Percentiles rank a stretch among this genome's conserved stretches.
These are phyloP conservation scores for Erodium texanum DNA, from an alignment of 441 rosid genomes.

Conservation along the genomic window DNA sequence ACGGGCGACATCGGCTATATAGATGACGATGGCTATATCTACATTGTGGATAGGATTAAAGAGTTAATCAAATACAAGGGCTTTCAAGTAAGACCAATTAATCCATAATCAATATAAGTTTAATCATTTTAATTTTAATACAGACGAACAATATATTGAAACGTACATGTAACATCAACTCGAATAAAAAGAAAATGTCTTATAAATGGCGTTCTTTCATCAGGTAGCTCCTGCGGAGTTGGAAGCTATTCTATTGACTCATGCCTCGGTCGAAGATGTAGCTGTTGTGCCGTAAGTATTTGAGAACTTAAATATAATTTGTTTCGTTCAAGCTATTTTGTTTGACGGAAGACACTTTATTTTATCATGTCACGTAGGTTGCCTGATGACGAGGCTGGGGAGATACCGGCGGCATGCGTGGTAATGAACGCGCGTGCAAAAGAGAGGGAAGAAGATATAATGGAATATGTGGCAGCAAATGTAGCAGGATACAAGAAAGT, in stretches of 20 bases:
- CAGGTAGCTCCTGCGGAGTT: conserved; percentile 93
- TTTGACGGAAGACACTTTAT: too few relatives aligned
- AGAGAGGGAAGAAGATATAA: conserved; percentile 65
- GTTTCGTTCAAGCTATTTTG: too few relatives aligned
- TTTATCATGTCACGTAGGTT: too few relatives aligned
- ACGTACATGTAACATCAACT: too few relatives aligned
- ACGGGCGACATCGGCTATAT: conserved; percentile 83
- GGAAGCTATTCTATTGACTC: conserved; percentile 63
- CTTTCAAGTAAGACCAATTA: conserved; percentile 49
- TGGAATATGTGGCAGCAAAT: conserved; percentile 53
- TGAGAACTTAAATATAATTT: too few relatives aligned
- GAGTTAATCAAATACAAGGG: conserved; percentile 94
- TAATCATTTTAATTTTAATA: too few relatives aligned
- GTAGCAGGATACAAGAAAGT: conserved; percentile 76
- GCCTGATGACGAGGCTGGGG: conserved; percentile 85
- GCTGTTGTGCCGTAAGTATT: conserved; percentile 79
- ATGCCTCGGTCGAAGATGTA: conserved; percentile 69
- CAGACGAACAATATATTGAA: too few relatives aligned
- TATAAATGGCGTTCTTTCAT: too few relatives aligned
- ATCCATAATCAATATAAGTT: too few relatives aligned
- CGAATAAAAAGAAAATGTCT: too few relatives aligned
- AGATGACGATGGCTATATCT: conserved; percentile 83
- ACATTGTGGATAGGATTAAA: conserved; percentile 85
- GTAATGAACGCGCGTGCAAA: conserved; percentile 49
- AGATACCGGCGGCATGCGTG: conserved; percentile 80